Conservation (phyloP, 1,284 basidiomycete species). For the Erythrobasidium hasegawianum region DNA sequence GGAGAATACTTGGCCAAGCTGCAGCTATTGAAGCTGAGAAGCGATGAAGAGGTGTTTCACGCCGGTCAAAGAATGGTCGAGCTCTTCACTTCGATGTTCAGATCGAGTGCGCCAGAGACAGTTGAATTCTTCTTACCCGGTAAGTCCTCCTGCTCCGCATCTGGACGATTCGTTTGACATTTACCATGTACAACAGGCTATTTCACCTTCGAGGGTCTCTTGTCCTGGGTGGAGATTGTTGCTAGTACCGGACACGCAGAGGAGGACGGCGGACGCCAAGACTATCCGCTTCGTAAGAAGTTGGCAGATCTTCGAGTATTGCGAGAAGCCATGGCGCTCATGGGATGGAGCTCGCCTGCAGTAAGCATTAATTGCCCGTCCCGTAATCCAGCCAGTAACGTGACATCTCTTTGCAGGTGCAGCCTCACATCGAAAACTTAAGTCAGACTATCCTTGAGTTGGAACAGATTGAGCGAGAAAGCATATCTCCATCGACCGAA, state of each 20-base stretch:
- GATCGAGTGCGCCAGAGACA: background rate
- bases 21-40: background rate
- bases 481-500: too few species aligned
- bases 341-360: conserved; percentile 17
- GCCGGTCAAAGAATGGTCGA: conserved; percentile 15
- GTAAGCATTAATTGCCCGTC: background rate
- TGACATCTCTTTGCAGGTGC: background rate
- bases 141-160: background rate
- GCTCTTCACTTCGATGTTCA: background rate
- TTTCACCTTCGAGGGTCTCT: conserved; percentile 26
- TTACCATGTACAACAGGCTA: conserved; percentile 10
- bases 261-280: conserved; percentile 13
- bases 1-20: conserved; percentile 13
- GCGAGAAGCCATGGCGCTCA: conserved; percentile 23
- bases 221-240: conserved; percentile 17
- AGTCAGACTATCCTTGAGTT: background rate
- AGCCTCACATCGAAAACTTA: background rate
- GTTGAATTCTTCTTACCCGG: conserved; percentile 1
- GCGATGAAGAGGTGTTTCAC: conserved; percentile 27
- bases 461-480: background rate
- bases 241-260: conserved; percentile 4
- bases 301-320: conserved; percentile 8
- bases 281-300: conserved; percentile 21
- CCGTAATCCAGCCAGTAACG: too few species aligned
- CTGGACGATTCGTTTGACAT: too few species aligned